A percentile compares a stretch with the other conserved stretches of the same genome.
Evolutionary conservation across 2,329 filamentous ascomycete genomes (phyloP).

Genomic region (Didymella pinodella): DNA sequence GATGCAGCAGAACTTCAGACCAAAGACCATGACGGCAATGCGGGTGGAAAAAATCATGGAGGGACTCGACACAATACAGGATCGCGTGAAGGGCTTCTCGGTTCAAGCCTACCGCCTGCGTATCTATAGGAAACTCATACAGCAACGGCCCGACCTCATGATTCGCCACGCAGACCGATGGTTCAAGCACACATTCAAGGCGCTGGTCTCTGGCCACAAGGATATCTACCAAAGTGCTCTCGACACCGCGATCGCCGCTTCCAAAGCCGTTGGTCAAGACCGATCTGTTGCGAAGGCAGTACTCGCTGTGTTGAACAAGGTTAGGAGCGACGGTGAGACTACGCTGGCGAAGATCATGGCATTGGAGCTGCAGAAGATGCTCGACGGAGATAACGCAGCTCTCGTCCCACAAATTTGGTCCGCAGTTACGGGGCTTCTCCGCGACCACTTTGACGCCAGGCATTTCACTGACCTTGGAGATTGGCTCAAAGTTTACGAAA

Average conservation of each 20-base stretch:
- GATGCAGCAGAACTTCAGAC: constrained; percentile 78
- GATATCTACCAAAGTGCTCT: constrained; percentile 81
- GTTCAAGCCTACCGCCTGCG: constrained; percentile 78
- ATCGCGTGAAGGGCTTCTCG: constrained; percentile 79
- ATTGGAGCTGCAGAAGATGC: constrained; percentile 67
- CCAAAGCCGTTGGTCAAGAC: constrained; percentile 73
- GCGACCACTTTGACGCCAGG: constrained; percentile 64
- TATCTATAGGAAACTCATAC: constrained; percentile 80
- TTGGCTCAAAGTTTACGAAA: constrained; percentile 82
- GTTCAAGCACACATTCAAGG: constrained; percentile 82
- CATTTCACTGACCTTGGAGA: constrained; percentile 75
- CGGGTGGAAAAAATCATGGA: constrained; percentile 75
- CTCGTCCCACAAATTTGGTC: constrained; percentile 91
- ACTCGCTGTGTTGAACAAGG: constrained; percentile 66
- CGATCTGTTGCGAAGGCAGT: constrained; percentile 72
- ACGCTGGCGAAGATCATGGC: constrained; percentile 66
- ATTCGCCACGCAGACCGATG: constrained; percentile 73
- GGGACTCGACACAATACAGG: constrained; percentile 74
- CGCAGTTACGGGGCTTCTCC: constrained; percentile 78
- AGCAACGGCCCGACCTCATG: constrained; percentile 76
- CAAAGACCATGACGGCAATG: constrained; percentile 75
- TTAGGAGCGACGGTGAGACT: constrained; percentile 65
- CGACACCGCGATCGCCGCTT: constrained; percentile 74
- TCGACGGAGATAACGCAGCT: constrained; percentile 64
- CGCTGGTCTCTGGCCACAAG: constrained; percentile 79